Base-by-base conservation (phyloP, 257 asterid genomes). In the Solanum clarkiae region DNA sequence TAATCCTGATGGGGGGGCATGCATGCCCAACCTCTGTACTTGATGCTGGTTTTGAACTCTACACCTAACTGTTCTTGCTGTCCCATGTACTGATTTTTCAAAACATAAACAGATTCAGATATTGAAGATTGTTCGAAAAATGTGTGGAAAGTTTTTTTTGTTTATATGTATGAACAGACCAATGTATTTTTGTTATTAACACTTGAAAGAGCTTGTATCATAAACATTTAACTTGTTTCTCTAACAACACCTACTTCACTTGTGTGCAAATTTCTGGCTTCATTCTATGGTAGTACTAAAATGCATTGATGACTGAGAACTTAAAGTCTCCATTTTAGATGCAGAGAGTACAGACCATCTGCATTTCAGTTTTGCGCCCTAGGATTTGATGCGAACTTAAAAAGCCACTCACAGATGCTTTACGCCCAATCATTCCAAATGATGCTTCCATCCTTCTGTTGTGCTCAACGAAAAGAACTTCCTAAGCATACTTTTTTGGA, bases 11-110 rank as follows among this genome's bases (percentile, higher is more conserved):
- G 84, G 77, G 2, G 85, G 87, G 20, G 84, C 56, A 60, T 85
- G 87, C 65, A 85, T 85, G 62, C 87, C 80, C 18, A 85, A 85
- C 62, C 79, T 85, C 42, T 74, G 87, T 80, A 85, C 80, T 77
- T 85, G 26, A 84, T 69, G n/a, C 44, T 84, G 15, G 54, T 70
- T 53, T 29, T 68, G 44, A 75, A 14, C 42, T 75, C 44, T 17
- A 40, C 80, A 42, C 80, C 13, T 77, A 17, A 17, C 60, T 49
- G 40, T 49, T 75, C 57, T 75, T 22, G 44, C 20, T 75, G 60
- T 75, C 40, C 15, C 44, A 1, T 75, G 82, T 51, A 53, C 62
- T 75, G 82, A 24, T 22, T 49, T 49, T 75, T 75, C 82, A 8
- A 26, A 40, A 79, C 29, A 45, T 24, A 79, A 53, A 54, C 65